Evolutionary conservation across 495 filamentous ascomycete species (phyloP), one percentile per base, ranked within the genome.

Genomic region (Neurospora africana): DNA sequence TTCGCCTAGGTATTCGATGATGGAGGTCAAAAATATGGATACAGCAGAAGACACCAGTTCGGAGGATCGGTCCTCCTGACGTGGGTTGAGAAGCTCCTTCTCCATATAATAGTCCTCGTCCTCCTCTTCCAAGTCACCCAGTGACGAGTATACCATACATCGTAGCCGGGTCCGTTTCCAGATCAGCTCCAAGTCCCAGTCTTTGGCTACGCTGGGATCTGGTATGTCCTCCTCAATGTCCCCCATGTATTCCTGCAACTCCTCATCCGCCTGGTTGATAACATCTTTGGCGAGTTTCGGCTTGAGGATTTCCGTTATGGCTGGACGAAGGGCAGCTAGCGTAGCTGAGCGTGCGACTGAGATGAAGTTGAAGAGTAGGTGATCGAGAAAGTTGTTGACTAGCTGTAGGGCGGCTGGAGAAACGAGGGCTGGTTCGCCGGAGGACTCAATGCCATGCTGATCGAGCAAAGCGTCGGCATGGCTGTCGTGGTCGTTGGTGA

Each of bases 61-160:
- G 27, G 80, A 78, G 21, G 79, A 68, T 53, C 89, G 86, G 65
- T 90, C 87, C 43, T 85, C 86, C 38, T 75, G 83, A 72, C 74
- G 83, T 43, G 88, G 85, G 13, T 88, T 85, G 6, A 92, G 84
- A 53, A 90, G 86, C 40, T 94, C 91, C 75, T 91, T 86, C 67
- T 90, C 86, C 75, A 93, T 91, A 75, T 90, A 92, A 74, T 88
- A 89, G 77, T 97, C 93, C 79, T 99, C 95, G 69, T 98, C 96
- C 75, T 98, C 93, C 82, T 97, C 94, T 80, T 99, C 96, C 87
- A 99, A 89, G 76, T 99, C 95, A 33, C 96, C 96, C 17, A 99
- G 83, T 13, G 94, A 93, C 8, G 93, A 98, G 79, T 98, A 98
- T 21, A 98, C 95, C 96, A 99, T 98, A 78, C 94, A 95, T 70